phyloP scores from a whole-genome alignment of 768 basidiomycete genomes.

The Daedaleopsis sinensis region DNA sequence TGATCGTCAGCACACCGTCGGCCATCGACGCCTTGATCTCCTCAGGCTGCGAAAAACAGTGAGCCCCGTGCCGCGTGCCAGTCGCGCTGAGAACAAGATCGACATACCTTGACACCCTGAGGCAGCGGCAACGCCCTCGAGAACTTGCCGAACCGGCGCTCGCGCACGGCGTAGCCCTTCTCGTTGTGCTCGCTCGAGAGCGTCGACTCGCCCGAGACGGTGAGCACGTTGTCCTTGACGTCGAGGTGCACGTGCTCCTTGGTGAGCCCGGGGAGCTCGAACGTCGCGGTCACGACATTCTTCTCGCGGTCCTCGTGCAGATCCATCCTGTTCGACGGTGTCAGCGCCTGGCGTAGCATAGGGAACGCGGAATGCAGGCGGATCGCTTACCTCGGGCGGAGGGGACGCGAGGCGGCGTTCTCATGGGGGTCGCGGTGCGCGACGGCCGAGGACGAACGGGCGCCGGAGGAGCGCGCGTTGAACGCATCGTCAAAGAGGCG shows the following conservation, averaged over 20 bases:
- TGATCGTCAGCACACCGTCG: conserved; percentile 33
- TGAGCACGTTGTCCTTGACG: conserved; percentile 50
- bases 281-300: conserved; percentile 54
- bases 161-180: conserved; percentile 38
- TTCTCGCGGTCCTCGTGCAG: conserved; percentile 50
- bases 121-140: conserved; percentile 19
- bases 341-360: background rate
- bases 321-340: conserved; percentile 46
- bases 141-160: conserved; percentile 32
- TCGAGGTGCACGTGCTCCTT: conserved; percentile 57
- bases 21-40: conserved; percentile 33
- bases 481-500: conserved; percentile 47
- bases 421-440: conserved; percentile 7
- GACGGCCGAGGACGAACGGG: background rate
- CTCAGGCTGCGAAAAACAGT: too few species aligned
- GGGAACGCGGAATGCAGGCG: too few species aligned
- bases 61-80: too few species aligned
- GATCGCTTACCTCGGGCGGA: conserved; percentile 17
- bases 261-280: conserved; percentile 60
- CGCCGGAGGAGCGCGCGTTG: conserved; percentile 20
- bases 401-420: conserved; percentile 12
- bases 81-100: too few species aligned
- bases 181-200: conserved; percentile 37
- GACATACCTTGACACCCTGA: conserved; percentile 22
- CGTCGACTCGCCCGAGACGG: conserved; percentile 52